These are phyloP conservation scores for Begonia peltatifolia DNA, from an alignment of 306 rosid genomes.

Conservation along the genomic window DNA sequence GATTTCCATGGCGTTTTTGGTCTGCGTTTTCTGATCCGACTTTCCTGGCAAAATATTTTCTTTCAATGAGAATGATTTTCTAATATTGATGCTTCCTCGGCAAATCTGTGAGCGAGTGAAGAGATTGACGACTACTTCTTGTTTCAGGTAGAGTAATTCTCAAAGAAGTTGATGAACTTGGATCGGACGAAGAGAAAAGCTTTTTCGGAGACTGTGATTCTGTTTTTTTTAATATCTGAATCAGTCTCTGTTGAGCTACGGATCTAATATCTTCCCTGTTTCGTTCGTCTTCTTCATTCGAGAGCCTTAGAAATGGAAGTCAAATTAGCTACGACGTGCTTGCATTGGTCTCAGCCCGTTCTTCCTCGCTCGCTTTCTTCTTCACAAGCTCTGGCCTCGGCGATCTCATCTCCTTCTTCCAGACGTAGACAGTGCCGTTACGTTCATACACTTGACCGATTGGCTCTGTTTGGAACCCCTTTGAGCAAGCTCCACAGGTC, in stretches of 20 bases:
- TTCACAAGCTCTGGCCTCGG: slow-evolving; percentile 46
- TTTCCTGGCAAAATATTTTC: background rate
- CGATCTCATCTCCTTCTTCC: too few species aligned
- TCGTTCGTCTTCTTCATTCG: too few species aligned
- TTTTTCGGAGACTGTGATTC: background rate
- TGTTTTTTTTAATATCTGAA: background rate
- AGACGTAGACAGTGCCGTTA: slow-evolving; percentile 11
- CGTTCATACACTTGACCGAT: slow-evolving; percentile 21
- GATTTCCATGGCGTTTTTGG: background rate
- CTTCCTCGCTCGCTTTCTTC: slow-evolving; percentile 45
- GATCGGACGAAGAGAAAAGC: background rate
- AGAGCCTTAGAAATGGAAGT: slow-evolving; percentile 24
- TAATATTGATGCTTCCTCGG: background rate
- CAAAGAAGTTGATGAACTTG: background rate
- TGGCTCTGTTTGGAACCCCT: slow-evolving; percentile 23
- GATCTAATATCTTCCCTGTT: too few species aligned
- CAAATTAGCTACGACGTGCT: slow-evolving; percentile 39
- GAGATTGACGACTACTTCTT: background rate
- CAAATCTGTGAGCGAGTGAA: background rate
- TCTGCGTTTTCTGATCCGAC: slow-evolving; percentile 1
- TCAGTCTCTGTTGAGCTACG: background rate
- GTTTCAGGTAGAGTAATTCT: background rate
- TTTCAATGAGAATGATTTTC: background rate
- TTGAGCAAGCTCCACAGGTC: slow-evolving; percentile 26
- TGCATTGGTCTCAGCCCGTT: slow-evolving; percentile 49